Percentiles rank a stretch among this genome's conserved stretches.
These are phyloP conservation scores for Tetracladium maxilliforme DNA, from an alignment of 2,329 filamentous ascomycete genomes.

Conservation along the genomic window DNA sequence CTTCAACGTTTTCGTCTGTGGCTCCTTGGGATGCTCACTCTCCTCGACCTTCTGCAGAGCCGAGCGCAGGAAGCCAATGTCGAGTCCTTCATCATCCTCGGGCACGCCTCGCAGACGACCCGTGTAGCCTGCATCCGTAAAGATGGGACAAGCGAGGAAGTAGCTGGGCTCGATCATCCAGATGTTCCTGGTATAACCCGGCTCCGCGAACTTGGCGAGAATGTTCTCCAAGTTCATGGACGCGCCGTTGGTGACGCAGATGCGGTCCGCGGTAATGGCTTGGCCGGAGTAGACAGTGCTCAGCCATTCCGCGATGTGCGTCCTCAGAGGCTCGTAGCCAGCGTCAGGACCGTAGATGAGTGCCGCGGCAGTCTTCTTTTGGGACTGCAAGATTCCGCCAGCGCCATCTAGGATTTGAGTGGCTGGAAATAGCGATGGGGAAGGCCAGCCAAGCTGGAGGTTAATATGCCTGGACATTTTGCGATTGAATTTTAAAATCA, in stretches of 20 bases:
- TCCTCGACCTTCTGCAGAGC: constrained; percentile 20
- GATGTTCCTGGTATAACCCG: constrained; percentile 43
- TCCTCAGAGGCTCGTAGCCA: constrained; percentile 36
- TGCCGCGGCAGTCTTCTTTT: constrained; percentile 28
- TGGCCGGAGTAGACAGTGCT: constrained; percentile 33
- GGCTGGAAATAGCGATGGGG: constrained; percentile 34
- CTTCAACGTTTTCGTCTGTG: constrained; percentile 9
- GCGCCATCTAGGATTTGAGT: constrained; percentile 34
- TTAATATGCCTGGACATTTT: too few species aligned
- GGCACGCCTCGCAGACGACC: constrained; percentile 42
- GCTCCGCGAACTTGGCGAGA: constrained; percentile 50
- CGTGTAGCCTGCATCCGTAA: constrained; percentile 48
- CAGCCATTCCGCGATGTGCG: constrained; percentile 44
- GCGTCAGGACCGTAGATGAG: constrained; percentile 49
- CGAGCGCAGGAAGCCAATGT: constrained; percentile 35
- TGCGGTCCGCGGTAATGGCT: constrained; percentile 30
- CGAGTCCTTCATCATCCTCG: constrained; percentile 47
- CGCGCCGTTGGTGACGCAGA: constrained; percentile 51
- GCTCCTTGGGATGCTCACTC: constrained; percentile 9
- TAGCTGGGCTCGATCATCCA: constrained; percentile 56
- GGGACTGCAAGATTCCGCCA: constrained; percentile 30
- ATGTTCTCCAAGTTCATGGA: constrained; percentile 49
- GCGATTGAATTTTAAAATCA: too few species aligned
- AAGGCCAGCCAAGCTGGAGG: constrained; percentile 15
- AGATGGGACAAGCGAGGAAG: constrained; percentile 48